Evolutionary conservation across 306 rosid species (phyloP).

Genomic region (Dryas alaskensis): DNA sequence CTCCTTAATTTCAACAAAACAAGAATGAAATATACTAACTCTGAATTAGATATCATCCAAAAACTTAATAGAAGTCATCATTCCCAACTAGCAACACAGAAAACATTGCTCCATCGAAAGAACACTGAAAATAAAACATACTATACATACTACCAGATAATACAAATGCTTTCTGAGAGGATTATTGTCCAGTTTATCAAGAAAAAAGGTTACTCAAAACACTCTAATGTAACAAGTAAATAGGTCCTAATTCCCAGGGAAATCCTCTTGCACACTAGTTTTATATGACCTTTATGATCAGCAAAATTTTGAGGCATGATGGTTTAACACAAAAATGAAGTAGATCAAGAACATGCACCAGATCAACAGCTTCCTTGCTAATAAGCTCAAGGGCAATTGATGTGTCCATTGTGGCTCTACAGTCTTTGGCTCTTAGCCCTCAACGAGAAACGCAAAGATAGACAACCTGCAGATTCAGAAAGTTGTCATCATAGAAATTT

Average conservation of each 20-base stretch:
- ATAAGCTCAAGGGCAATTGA: conserved; percentile 23
- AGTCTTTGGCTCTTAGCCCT: background rate
- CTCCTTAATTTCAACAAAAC: too few species aligned
- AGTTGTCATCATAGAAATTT: background rate
- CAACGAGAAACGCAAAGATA: background rate
- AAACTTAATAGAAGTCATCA: background rate
- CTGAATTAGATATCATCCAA: background rate
- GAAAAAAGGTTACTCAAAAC: background rate
- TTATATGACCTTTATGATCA: background rate
- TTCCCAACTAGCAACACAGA: background rate
- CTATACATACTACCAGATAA: background rate
- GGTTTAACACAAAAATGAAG: background rate
- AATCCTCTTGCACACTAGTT: background rate
- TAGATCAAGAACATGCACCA: conserved; percentile 9
- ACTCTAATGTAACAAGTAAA: background rate
- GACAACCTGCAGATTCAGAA: conserved; percentile 1
- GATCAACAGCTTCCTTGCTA: conserved; percentile 26
- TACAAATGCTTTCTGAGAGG: background rate
- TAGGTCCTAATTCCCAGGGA: background rate
- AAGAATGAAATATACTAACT: too few species aligned
- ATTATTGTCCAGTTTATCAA: background rate
- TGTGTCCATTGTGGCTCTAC: conserved; percentile 9
- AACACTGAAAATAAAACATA: background rate
- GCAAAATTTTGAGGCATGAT: background rate
- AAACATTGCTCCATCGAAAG: background rate